Evolutionary conservation across 1,139 yeast species (phyloP).

Genomic region (Candida glucosophila): DNA sequence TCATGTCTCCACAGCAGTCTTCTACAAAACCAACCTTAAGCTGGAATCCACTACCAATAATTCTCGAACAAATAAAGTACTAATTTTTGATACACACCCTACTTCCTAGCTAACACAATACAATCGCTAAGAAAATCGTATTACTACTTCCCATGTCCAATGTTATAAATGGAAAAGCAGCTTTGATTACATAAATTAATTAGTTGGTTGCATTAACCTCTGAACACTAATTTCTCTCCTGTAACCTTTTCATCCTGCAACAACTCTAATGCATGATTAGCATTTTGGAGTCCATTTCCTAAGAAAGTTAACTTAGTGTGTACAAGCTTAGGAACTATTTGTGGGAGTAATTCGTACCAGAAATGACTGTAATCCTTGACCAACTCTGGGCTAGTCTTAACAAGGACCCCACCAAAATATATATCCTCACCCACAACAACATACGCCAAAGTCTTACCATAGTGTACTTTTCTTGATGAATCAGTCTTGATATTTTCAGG

Average conservation of each 20-base stretch:
- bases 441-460: constrained; percentile 27
- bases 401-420: constrained; percentile 8
- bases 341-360: constrained; percentile 17
- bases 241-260: constrained; percentile 16
- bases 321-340: constrained; percentile 10
- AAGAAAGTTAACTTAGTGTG: constrained; percentile 18
- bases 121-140: no score
- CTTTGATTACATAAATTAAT: no score
- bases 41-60: no score
- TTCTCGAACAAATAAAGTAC: no score
- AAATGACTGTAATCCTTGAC: constrained; percentile 10
- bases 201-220: no score
- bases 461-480: constrained; percentile 13
- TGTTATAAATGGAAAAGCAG: no score
- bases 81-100: no score
- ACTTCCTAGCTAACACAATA: no score
- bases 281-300: constrained; percentile 16
- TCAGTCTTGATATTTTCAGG: constrained; percentile 10
- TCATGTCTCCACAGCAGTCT: no score
- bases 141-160: no score
- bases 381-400: constrained; percentile 13
- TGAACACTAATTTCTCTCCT: constrained; percentile 20
- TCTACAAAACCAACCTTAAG: no score
- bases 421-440: constrained; percentile 12
- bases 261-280: constrained; percentile 19